Conservation (phyloP, 2,329 filamentous ascomycete species). For the Kalaharituber pfeilii region DNA sequence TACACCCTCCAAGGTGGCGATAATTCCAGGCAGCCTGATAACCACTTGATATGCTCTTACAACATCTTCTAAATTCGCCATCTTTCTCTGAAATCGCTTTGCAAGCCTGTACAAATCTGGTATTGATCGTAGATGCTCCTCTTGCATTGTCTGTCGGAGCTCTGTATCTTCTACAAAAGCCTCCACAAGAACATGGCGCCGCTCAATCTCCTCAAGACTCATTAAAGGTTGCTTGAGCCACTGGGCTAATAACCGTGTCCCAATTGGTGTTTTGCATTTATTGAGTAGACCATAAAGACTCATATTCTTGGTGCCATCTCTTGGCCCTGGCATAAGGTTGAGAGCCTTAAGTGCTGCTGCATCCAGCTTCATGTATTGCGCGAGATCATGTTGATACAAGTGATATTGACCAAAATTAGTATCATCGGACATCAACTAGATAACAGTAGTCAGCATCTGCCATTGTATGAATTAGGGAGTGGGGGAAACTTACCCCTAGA, state of each 20-base stretch:
- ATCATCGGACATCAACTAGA: slow-evolving; percentile 49
- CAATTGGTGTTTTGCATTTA: slow-evolving; percentile 91
- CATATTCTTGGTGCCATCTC: slow-evolving; percentile 95
- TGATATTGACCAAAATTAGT: slow-evolving; percentile 96
- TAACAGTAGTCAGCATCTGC: neutral
- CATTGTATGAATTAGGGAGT: neutral
- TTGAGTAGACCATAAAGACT: slow-evolving; percentile 86
- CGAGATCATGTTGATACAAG: slow-evolving; percentile 89
- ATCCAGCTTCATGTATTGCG: slow-evolving; percentile 97
- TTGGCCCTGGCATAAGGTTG: slow-evolving; percentile 89
- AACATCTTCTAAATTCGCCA: slow-evolving; percentile 86
- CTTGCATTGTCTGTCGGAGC: slow-evolving; percentile 86
- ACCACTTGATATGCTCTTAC: slow-evolving; percentile 89
- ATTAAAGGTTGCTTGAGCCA: slow-evolving; percentile 98
- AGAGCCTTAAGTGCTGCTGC: slow-evolving; percentile 83
- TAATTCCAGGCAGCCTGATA: slow-evolving; percentile 76
- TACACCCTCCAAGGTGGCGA: slow-evolving; percentile 73
- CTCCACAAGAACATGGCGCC: slow-evolving; percentile 82
- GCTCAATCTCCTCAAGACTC: slow-evolving; percentile 74
- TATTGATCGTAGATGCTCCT: slow-evolving; percentile 81
- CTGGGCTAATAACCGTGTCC: slow-evolving; percentile 74
- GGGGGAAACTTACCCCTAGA: slow-evolving; percentile 43
- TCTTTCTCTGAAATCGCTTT: slow-evolving; percentile 84
- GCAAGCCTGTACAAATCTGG: slow-evolving; percentile 86
- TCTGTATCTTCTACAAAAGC: slow-evolving; percentile 89